These are phyloP conservation scores for Talaromyces sp. DNA, from an alignment of 2,329 filamentous ascomycete species.

Conservation along the genomic window DNA sequence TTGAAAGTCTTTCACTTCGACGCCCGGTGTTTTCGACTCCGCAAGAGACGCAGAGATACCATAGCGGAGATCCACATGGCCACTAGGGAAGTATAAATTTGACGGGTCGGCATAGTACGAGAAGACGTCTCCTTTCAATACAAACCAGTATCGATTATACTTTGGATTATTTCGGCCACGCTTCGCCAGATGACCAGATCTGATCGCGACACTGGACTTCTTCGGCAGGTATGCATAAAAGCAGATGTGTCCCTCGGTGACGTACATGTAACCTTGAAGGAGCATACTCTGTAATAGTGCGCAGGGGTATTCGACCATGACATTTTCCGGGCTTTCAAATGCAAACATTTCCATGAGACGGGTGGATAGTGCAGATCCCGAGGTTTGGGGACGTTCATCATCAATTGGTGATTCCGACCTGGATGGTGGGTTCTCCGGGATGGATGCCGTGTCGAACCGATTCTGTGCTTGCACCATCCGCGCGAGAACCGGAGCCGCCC, in stretches of 20 bases:
- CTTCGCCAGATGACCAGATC: conserved; percentile 87
- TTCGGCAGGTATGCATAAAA: conserved; percentile 98
- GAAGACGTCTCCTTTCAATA: conserved; percentile 85
- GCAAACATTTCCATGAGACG: conserved; percentile 82
- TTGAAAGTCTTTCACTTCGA: conserved; percentile 75
- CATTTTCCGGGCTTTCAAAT: conserved; percentile 78
- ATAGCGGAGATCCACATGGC: conserved; percentile 89
- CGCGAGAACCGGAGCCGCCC: conserved; percentile 72
- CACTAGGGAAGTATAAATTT: conserved; percentile 87
- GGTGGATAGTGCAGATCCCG: conserved; percentile 64
- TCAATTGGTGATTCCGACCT: conserved; percentile 50
- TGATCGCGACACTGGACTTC: conserved; percentile 76
- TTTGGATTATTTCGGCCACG: conserved; percentile 84
- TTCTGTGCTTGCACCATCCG: conserved; percentile 74
- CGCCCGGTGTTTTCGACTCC: conserved; percentile 68
- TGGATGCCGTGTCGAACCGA: conserved; percentile 50
- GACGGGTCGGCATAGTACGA: conserved; percentile 84
- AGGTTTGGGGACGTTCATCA: conserved; percentile 48
- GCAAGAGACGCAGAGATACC: conserved; percentile 81
- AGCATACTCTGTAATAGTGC: conserved; percentile 90
- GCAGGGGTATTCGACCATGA: conserved; percentile 89
- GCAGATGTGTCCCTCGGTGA: conserved; percentile 89
- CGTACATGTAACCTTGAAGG: conserved; percentile 93
- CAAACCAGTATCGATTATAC: conserved; percentile 91
- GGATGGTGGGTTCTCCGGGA: conserved; percentile 22